These are phyloP conservation scores for Astrothelium macrocarpum DNA, from an alignment of 495 filamentous ascomycete species.

Conservation along the genomic window DNA sequence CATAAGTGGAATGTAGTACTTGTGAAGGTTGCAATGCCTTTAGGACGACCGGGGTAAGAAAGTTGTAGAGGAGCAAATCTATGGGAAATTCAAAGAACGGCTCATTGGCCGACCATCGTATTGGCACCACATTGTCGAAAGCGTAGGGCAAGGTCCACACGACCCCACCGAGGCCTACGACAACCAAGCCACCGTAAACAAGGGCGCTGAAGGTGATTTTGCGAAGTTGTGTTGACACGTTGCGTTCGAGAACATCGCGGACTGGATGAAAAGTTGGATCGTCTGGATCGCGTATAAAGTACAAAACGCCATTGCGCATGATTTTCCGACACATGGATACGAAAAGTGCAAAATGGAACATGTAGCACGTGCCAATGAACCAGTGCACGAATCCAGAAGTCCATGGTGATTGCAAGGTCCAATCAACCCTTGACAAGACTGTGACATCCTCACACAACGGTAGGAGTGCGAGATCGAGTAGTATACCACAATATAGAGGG, in stretches of 20 bases:
- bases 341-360: constrained; percentile 99
- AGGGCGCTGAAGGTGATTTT: constrained; percentile 95
- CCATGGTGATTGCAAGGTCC: constrained; percentile 63
- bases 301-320: constrained; percentile 84
- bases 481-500: constrained; percentile 85
- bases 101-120: constrained; percentile 84
- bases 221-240: constrained; percentile 81
- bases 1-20: constrained; percentile 71
- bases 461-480: constrained; percentile 80
- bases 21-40: constrained; percentile 76
- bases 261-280: constrained; percentile 98
- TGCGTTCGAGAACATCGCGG: constrained; percentile 90
- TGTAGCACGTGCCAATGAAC: constrained; percentile 98
- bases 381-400: constrained; percentile 95
- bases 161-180: constrained; percentile 87
- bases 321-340: constrained; percentile 99
- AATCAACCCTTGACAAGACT: constrained; percentile 61
- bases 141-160: constrained; percentile 77
- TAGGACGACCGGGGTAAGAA: constrained; percentile 77
- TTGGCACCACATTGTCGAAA: constrained; percentile 65
- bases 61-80: constrained; percentile 93
- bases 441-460: constrained; percentile 78
- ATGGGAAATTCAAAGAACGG: constrained; percentile 90
- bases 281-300: constrained; percentile 97
- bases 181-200: constrained; percentile 88